phyloP scores from a whole-genome alignment of 2,329 filamentous ascomycete genomes.

The Aspergillus fumigatus region DNA sequence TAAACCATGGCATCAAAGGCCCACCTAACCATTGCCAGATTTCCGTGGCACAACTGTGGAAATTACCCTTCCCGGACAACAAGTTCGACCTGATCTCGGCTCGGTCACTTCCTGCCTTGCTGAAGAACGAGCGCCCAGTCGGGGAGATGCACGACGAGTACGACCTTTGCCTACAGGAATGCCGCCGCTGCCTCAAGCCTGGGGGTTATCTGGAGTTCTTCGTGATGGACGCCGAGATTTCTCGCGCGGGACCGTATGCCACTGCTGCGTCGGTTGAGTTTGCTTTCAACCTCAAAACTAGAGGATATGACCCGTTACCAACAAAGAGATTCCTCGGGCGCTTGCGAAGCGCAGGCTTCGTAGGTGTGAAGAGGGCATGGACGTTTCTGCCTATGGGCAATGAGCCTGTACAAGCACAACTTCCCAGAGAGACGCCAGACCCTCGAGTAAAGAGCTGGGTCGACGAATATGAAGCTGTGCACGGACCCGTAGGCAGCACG shows the following conservation, averaged over 20 bases:
- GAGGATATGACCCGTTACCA: constrained; percentile 82
- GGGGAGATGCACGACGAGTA: constrained; percentile 76
- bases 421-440: constrained; percentile 38
- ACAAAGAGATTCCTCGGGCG: constrained; percentile 76
- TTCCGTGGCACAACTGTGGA: constrained; percentile 69
- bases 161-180: constrained; percentile 78
- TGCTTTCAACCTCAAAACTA: constrained; percentile 78
- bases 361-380: constrained; percentile 79
- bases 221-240: constrained; percentile 82
- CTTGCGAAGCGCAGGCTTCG: constrained; percentile 70
- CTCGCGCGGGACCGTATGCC: constrained; percentile 74
- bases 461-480: constrained; percentile 55
- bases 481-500: constrained; percentile 59
- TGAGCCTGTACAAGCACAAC: constrained; percentile 43
- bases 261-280: constrained; percentile 88
- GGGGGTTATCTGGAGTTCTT: constrained; percentile 90
- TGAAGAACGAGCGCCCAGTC: constrained; percentile 63
- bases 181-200: constrained; percentile 85
- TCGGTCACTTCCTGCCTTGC: constrained; percentile 75
- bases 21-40: constrained; percentile 84
- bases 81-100: constrained; percentile 92
- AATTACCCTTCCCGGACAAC: constrained; percentile 76
- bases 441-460: constrained; percentile 33
- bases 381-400: constrained; percentile 78
- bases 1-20: constrained; percentile 71